phyloP scores from a whole-genome alignment of 139 green algal species.

The Micractinium conductrix region DNA sequence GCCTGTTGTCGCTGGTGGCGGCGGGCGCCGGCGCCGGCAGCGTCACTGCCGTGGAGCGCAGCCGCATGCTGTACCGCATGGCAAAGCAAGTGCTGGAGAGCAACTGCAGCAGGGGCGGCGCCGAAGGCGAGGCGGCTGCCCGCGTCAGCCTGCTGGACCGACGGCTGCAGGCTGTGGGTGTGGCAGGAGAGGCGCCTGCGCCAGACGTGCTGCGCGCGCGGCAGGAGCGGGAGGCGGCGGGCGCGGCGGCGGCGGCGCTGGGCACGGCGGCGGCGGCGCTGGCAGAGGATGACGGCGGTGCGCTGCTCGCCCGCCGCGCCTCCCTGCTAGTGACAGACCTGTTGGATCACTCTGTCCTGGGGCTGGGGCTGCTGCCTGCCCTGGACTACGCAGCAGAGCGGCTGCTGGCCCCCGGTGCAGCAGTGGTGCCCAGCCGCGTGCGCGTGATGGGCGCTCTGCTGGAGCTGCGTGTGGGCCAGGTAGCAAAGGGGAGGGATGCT shows the following conservation, averaged over 20 bases:
- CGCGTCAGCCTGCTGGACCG: conserved; percentile 20
- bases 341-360: conserved; percentile 68
- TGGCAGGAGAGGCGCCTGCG: conserved; percentile 13
- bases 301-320: conserved; percentile 42
- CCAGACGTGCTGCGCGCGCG: not conserved
- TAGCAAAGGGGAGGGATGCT: too few species aligned
- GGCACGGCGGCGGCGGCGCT: not conserved
- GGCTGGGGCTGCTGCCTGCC: conserved; percentile 50
- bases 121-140: not conserved
- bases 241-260: not conserved
- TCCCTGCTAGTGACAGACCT: conserved; percentile 70
- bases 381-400: conserved; percentile 59
- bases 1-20: conserved; percentile 59
- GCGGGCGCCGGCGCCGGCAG: conserved; percentile 32
- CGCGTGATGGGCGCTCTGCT: conserved; percentile 55
- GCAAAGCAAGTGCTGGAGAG: conserved; percentile 57
- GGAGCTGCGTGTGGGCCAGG: conserved; percentile 45
- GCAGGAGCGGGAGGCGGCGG: not conserved
- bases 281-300: conserved; percentile 14
- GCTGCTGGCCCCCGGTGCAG: conserved; percentile 48
- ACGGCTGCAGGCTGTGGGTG: conserved; percentile 21
- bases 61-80: conserved; percentile 71
- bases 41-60: conserved; percentile 60
- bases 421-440: conserved; percentile 47
- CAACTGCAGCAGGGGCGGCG: conserved; percentile 37